Conservation (phyloP, 1,139 yeast genomes). For the Blastobotrys proliferans region DNA sequence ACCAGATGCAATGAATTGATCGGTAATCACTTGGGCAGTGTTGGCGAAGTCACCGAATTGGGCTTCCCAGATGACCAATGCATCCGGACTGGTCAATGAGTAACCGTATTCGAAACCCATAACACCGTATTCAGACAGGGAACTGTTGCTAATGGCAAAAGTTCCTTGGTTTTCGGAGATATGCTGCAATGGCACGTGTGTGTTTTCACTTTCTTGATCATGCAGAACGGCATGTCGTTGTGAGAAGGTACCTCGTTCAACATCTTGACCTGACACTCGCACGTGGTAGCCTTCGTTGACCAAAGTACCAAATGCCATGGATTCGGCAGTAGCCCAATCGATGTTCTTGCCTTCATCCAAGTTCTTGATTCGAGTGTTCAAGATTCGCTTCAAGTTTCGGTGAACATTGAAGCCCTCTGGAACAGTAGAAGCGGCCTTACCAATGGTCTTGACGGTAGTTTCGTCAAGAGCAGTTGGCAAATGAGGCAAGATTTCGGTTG, state of each 20-base stretch:
- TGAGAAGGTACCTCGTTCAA: slow-evolving; percentile 99
- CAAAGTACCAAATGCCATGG: slow-evolving; percentile 92
- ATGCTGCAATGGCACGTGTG: slow-evolving; percentile 80
- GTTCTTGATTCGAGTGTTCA: slow-evolving; percentile 80
- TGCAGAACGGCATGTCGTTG: slow-evolving; percentile 99
- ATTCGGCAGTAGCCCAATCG: slow-evolving; percentile 99
- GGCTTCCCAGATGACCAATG: slow-evolving; percentile 98
- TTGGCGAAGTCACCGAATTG: slow-evolving; percentile 99
- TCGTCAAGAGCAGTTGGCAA: slow-evolving; percentile 90
- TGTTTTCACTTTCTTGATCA: slow-evolving; percentile 83
- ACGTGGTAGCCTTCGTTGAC: slow-evolving; percentile 93
- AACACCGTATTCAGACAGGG: slow-evolving; percentile 97
- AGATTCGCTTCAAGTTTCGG: slow-evolving; percentile 93
- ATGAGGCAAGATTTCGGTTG: slow-evolving; percentile 92
- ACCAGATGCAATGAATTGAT: slow-evolving; percentile 95
- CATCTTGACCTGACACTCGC: slow-evolving; percentile 98
- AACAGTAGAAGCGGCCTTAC: slow-evolving; percentile 71
- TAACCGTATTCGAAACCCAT: slow-evolving; percentile 99
- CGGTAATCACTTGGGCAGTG: slow-evolving; percentile 96
- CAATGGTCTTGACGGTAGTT: slow-evolving; percentile 68
- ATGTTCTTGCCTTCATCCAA: slow-evolving; percentile 88
- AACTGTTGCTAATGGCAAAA: slow-evolving; percentile 89
- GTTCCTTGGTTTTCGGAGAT: slow-evolving; percentile 73
- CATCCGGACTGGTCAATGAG: slow-evolving; percentile 95
- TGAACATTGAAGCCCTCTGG: slow-evolving; percentile 88